These are phyloP conservation scores for Trypanosoma theileri DNA, from an alignment of 208 protist species.

Conservation along the genomic window DNA sequence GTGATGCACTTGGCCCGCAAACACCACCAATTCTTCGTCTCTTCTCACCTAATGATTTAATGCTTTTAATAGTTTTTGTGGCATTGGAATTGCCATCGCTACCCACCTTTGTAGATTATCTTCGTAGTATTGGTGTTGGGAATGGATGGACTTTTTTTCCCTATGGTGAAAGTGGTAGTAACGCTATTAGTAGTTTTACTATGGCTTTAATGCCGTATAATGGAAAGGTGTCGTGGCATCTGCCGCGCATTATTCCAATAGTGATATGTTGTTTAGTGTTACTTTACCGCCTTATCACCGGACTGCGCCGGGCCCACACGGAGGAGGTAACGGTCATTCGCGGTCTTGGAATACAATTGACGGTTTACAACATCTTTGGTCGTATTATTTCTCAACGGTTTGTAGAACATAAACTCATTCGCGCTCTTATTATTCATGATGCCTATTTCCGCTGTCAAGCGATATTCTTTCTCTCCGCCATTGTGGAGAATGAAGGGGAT, in stretches of 20 bases:
- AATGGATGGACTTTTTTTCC: background rate
- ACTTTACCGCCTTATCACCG: slow-evolving; percentile 35
- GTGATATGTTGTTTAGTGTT: slow-evolving; percentile 35
- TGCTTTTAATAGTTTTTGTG: slow-evolving; percentile 15
- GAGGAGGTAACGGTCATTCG: slow-evolving; percentile 79
- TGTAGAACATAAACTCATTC: slow-evolving; percentile 66
- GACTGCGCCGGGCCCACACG: slow-evolving; percentile 44
- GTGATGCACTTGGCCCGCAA: background rate
- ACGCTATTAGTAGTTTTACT: background rate
- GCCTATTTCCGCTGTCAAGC: slow-evolving; percentile 77
- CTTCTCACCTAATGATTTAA: slow-evolving; percentile 19
- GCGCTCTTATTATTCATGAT: slow-evolving; percentile 80
- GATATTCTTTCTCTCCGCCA: slow-evolving; percentile 81
- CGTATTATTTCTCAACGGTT: slow-evolving; percentile 45
- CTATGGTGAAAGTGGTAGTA: background rate
- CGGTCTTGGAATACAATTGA: slow-evolving; percentile 78
- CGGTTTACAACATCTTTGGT: slow-evolving; percentile 68
- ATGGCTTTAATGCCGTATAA: background rate
- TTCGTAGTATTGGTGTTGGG: too few species aligned
- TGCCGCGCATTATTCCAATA: slow-evolving; percentile 4
- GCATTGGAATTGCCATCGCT: slow-evolving; percentile 3
- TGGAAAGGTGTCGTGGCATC: background rate
- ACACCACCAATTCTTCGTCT: background rate
- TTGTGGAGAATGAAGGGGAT: slow-evolving; percentile 59
- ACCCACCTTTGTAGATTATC: background rate